A percentile compares a stretch with the other conserved stretches of the same genome.
Evolutionary conservation across 805 yeast genomes (phyloP).

Genomic region (Saccharomycopsis selenospora): DNA sequence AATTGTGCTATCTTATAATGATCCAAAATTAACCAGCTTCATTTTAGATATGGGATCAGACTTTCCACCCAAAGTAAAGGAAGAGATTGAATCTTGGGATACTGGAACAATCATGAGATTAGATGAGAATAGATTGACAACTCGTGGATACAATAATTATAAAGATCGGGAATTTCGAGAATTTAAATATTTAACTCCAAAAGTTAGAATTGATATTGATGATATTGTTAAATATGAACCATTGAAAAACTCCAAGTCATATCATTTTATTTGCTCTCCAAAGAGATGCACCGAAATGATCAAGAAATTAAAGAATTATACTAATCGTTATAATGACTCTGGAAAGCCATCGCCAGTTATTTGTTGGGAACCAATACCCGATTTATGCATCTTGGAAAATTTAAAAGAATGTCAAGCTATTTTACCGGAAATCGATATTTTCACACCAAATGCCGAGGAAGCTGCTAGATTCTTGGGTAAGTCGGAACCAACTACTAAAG

Average conservation of each 20-base stretch:
- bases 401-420: slow-evolving; percentile 32
- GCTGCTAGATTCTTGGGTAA: slow-evolving; percentile 57
- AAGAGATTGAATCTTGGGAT: slow-evolving; percentile 50
- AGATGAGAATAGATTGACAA: slow-evolving; percentile 50
- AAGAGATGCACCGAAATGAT: slow-evolving; percentile 48
- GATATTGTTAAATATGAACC: slow-evolving; percentile 42
- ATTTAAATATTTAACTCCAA: slow-evolving; percentile 58
- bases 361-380: slow-evolving; percentile 87
- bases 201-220: slow-evolving; percentile 46
- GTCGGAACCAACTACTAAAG: slow-evolving; percentile 35
- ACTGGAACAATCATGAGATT: slow-evolving; percentile 52
- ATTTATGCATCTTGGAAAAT: slow-evolving; percentile 51
- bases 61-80: slow-evolving; percentile 47
- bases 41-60: slow-evolving; percentile 77
- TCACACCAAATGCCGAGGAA: slow-evolving; percentile 84
- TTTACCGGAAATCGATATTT: slow-evolving; percentile 43
- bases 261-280: slow-evolving; percentile 74
- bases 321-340: slow-evolving; percentile 6
- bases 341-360: too few relatives aligned
- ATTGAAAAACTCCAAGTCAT: slow-evolving; percentile 36
- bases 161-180: slow-evolving; percentile 51
- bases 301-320: slow-evolving; percentile 24
- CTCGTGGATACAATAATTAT: slow-evolving; percentile 77
- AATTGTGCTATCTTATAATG: slow-evolving; percentile 36
- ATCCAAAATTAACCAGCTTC: slow-evolving; percentile 44